These are phyloP conservation scores for Herpetomonas tarakana DNA, from an alignment of 208 protist genomes.

Conservation along the genomic window DNA sequence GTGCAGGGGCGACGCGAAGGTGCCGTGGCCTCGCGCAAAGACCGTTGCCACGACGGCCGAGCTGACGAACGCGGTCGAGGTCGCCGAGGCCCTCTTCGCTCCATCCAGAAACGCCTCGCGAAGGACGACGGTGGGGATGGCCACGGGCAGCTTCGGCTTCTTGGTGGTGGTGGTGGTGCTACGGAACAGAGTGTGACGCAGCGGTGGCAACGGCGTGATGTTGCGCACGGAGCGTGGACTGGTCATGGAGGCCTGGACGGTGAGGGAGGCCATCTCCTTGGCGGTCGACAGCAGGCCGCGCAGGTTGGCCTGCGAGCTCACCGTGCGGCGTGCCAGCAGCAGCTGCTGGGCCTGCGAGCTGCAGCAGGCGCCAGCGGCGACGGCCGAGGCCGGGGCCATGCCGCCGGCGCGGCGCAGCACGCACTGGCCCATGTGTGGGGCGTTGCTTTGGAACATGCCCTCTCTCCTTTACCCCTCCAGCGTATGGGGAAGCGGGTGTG, in stretches of 20 bases:
- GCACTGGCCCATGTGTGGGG: not conserved
- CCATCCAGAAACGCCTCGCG: not conserved
- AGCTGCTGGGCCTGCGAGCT: not conserved
- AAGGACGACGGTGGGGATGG: not conserved
- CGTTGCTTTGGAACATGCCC: constrained; percentile 6
- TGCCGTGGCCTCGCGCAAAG: not conserved
- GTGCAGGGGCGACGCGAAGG: not conserved
- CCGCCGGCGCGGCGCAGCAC: constrained; percentile 5
- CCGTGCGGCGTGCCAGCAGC: not conserved
- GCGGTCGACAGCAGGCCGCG: not conserved
- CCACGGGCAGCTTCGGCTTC: not conserved
- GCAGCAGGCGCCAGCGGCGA: not conserved
- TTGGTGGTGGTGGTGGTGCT: too few relatives aligned
- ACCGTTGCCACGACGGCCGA: not conserved
- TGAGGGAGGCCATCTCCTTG: not conserved
- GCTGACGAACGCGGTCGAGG: not conserved
- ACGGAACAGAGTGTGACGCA: too few relatives aligned
- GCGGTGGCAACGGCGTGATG: too few relatives aligned
- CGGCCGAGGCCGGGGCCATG: not conserved
- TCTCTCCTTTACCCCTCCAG: not conserved
- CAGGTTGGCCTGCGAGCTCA: not conserved
- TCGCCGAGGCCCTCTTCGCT: not conserved
- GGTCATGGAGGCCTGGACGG: not conserved
- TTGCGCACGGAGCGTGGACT: too few relatives aligned
- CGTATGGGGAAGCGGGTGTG: constrained; percentile 1